Evolutionary conservation across 352 stramenopile genomes (phyloP).

Genomic region (Globisporangium canariense): DNA sequence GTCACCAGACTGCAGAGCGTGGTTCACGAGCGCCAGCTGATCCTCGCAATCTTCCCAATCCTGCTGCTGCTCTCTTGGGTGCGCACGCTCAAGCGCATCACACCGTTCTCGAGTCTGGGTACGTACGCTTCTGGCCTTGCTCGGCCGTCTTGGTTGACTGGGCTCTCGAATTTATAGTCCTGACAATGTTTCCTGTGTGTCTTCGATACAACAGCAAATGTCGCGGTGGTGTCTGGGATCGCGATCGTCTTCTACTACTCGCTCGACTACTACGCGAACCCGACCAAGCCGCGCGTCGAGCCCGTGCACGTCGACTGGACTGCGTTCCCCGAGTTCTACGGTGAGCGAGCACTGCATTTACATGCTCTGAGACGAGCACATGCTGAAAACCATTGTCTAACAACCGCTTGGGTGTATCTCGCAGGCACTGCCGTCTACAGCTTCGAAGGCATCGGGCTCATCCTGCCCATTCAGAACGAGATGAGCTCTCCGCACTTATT

Average conservation of each 20-base stretch:
- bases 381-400: neutral
- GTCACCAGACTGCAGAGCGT: constrained; percentile 39
- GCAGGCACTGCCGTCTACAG: constrained; percentile 76
- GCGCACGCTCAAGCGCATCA: constrained; percentile 68
- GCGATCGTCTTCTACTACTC: constrained; percentile 85
- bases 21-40: constrained; percentile 72
- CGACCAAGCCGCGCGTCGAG: constrained; percentile 21
- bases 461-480: constrained; percentile 77
- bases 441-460: constrained; percentile 76
- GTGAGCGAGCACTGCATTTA: constrained; percentile 10
- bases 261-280: constrained; percentile 48
- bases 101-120: constrained; percentile 71
- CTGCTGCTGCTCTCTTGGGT: constrained; percentile 76
- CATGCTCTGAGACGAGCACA: neutral
- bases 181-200: constrained; percentile 2
- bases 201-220: constrained; percentile 36
- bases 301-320: constrained; percentile 29
- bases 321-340: constrained; percentile 67
- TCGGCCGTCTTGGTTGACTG: neutral
- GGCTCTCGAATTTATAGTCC: neutral
- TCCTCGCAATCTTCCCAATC: constrained; percentile 70
- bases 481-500: constrained; percentile 61
- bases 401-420: neutral
- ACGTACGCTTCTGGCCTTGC: neutral
- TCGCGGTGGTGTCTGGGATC: constrained; percentile 60